phyloP scores from a whole-genome alignment of 2,329 filamentous ascomycete genomes.

The Arthrobotrys pseudoclavata region DNA sequence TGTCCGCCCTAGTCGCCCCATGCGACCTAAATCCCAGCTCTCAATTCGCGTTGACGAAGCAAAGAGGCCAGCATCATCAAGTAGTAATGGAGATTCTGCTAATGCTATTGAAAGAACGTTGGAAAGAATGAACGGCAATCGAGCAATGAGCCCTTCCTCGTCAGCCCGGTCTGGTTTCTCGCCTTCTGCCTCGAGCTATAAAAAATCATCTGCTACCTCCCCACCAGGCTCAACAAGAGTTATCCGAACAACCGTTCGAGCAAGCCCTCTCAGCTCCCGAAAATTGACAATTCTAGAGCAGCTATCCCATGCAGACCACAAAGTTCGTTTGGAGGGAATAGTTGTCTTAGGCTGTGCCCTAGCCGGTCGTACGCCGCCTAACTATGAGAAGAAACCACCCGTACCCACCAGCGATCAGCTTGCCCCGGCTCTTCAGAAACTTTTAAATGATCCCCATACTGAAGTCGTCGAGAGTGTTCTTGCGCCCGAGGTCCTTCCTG shows the following conservation, averaged over 20 bases:
- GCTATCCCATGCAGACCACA: conserved; percentile 63
- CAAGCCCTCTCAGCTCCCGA: conserved; percentile 62
- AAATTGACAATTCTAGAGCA: conserved; percentile 64
- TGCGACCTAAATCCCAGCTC: conserved; percentile 55
- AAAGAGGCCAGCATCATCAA: conserved; percentile 56
- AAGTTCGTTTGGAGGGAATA: conserved; percentile 63
- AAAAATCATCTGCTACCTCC: conserved; percentile 47
- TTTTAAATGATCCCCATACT: conserved; percentile 63
- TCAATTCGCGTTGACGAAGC: conserved; percentile 50
- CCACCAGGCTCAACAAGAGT: conserved; percentile 44
- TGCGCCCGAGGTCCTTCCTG: conserved; percentile 63
- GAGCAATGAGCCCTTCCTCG: conserved; percentile 60
- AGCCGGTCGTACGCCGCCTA: conserved; percentile 62
- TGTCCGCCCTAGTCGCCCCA: conserved; percentile 68
- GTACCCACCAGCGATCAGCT: conserved; percentile 63
- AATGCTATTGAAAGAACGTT: conserved; percentile 54
- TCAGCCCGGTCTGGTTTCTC: conserved; percentile 58
- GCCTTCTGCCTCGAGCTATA: conserved; percentile 46
- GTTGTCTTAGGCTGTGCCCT: conserved; percentile 63
- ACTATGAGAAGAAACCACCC: conserved; percentile 63
- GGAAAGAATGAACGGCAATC: conserved; percentile 55
- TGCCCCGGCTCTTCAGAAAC: conserved; percentile 63
- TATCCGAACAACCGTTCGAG: conserved; percentile 60
- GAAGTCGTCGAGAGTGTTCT: conserved; percentile 64
- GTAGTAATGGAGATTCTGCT: conserved; percentile 59